Evolutionary conservation across 495 filamentous ascomycete species (phyloP).

Genomic region (Aspergillus indologenus): DNA sequence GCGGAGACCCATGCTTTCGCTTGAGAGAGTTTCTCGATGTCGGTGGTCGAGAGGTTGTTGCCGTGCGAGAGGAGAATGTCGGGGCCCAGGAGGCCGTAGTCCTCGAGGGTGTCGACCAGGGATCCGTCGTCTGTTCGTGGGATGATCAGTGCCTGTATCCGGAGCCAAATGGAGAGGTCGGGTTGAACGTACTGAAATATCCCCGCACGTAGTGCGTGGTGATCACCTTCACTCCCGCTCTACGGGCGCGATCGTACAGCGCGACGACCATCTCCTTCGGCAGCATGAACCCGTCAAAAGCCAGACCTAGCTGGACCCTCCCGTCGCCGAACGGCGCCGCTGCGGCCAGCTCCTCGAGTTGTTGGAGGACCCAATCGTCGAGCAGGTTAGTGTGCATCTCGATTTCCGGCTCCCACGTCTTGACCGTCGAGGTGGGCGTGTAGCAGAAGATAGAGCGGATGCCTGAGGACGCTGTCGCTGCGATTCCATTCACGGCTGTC

Average conservation of each 20-base stretch:
- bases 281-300: slow-evolving; percentile 37
- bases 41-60: slow-evolving; percentile 21
- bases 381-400: slow-evolving; percentile 29
- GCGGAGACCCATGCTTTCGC: slow-evolving; percentile 28
- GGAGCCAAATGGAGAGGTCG: no score
- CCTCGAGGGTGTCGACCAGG: slow-evolving; percentile 27
- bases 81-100: slow-evolving; percentile 31
- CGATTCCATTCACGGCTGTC: slow-evolving; percentile 34
- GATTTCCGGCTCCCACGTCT: slow-evolving; percentile 35
- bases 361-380: slow-evolving; percentile 38
- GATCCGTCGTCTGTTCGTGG: slow-evolving; percentile 18
- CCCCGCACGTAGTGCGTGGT: slow-evolving; percentile 34
- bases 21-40: slow-evolving; percentile 25
- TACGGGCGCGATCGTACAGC: slow-evolving; percentile 29
- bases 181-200: slow-evolving; percentile 12
- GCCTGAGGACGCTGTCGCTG: slow-evolving; percentile 43
- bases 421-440: slow-evolving; percentile 30
- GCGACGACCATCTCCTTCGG: slow-evolving; percentile 31
- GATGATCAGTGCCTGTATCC: no score
- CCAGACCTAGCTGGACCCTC: slow-evolving; percentile 39
- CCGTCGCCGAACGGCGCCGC: slow-evolving; percentile 36
- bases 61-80: slow-evolving; percentile 41
- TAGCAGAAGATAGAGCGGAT: slow-evolving; percentile 50
- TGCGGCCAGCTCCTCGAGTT: slow-evolving; percentile 30
- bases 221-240: slow-evolving; percentile 30